phyloP scores from a whole-genome alignment of 805 yeast species.

The Helenozyma baotianmanensis region DNA sequence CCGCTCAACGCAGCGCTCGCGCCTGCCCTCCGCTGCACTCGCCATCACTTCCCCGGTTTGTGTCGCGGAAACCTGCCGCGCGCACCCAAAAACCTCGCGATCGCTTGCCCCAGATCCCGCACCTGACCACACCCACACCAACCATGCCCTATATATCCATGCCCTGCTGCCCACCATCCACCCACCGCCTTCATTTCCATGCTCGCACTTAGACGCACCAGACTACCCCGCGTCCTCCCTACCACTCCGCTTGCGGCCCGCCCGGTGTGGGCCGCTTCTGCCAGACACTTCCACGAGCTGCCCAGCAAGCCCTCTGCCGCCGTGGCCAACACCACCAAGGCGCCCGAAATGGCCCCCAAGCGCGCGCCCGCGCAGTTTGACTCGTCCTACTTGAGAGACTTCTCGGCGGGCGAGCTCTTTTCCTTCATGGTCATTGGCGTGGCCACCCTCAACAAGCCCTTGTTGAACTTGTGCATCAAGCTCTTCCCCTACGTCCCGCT shows the following conservation, averaged over 20 bases:
- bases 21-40: too few relatives aligned
- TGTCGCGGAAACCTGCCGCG: too few relatives aligned
- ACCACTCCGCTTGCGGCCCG: too few relatives aligned
- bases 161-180: not conserved
- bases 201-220: slow-evolving; percentile 1
- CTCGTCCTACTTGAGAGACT: slow-evolving; percentile 32
- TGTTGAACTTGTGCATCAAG: slow-evolving; percentile 57
- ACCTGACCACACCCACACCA: too few relatives aligned
- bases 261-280: too few relatives aligned
- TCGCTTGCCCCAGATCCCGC: too few relatives aligned
- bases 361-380: slow-evolving; percentile 9
- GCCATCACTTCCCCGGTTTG: too few relatives aligned
- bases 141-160: too few relatives aligned
- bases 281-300: slow-evolving; percentile 9
- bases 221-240: not conserved
- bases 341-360: slow-evolving; percentile 9
- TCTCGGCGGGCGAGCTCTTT: slow-evolving; percentile 51
- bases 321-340: slow-evolving; percentile 2
- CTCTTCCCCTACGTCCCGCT: slow-evolving; percentile 74
- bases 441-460: slow-evolving; percentile 61
- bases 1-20: too few relatives aligned
- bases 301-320: slow-evolving; percentile 9
- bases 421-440: slow-evolving; percentile 66
- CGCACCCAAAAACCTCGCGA: too few relatives aligned
- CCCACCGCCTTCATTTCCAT: not conserved